Conservation (phyloP, 2,329 filamentous ascomycete species). For the Macroventuria anomochaeta region DNA sequence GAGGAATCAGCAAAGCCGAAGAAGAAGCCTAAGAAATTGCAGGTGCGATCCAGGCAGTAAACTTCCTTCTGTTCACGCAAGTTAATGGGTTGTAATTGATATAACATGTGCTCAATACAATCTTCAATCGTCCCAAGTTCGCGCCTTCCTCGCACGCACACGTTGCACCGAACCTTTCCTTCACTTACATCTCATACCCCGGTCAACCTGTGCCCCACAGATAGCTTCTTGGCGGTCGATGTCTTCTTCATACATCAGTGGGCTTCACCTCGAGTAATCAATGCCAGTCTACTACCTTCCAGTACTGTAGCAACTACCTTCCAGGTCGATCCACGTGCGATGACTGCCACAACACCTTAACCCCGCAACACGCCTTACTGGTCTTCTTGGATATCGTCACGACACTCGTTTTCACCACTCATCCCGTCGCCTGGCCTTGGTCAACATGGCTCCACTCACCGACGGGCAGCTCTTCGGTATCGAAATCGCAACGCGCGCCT, state of each 20-base stretch:
- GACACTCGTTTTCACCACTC: not conserved
- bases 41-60: slow-evolving; percentile 32
- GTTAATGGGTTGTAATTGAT: too few species aligned
- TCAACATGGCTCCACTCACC: slow-evolving; percentile 2
- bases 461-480: slow-evolving; percentile 51
- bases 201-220: not conserved
- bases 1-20: slow-evolving; percentile 30
- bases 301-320: not conserved
- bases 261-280: not conserved
- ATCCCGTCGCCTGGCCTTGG: not conserved
- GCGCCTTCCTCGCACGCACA: too few species aligned
- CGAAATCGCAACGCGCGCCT: slow-evolving; percentile 68
- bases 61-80: too few species aligned
- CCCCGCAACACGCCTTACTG: not conserved
- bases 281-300: too few species aligned
- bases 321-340: not conserved
- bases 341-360: not conserved
- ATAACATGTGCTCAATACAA: too few species aligned
- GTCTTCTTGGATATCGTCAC: not conserved
- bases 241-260: too few species aligned
- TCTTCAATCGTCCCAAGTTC: too few species aligned
- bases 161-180: not conserved
- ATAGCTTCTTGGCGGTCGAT: too few species aligned
- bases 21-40: slow-evolving; percentile 50
- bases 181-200: not conserved